Percentiles rank a stretch among this genome's conserved stretches.
phyloP scores from a whole-genome alignment of 116 monocot genomes.

The Zostera marina region DNA sequence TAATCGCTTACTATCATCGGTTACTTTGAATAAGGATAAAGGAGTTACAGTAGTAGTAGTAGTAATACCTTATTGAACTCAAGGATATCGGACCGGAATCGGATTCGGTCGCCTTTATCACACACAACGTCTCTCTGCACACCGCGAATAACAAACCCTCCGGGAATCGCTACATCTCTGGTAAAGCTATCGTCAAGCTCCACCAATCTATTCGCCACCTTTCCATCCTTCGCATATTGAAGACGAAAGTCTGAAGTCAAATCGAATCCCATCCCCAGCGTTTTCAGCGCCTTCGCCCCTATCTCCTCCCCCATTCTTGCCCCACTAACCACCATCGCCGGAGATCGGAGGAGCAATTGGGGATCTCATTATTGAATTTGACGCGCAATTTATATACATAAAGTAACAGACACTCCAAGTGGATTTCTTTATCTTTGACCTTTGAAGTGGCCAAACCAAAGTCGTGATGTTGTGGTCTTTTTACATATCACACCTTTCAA shows the following conservation, averaged over 20 bases:
- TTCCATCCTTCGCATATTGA: constrained; percentile 44
- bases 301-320: neutral
- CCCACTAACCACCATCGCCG: neutral
- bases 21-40: no score
- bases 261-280: constrained; percentile 82
- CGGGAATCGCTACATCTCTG: constrained; percentile 44
- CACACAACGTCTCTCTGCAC: constrained; percentile 52
- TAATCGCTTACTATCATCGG: no score
- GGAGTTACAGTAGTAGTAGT: no score
- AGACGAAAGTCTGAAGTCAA: constrained; percentile 67
- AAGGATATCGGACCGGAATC: constrained; percentile 73
- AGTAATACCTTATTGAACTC: constrained; percentile 73
- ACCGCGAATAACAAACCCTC: constrained; percentile 24
- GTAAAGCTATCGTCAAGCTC: constrained; percentile 32
- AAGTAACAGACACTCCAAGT: no score
- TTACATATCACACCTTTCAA: no score
- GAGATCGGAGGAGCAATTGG: neutral
- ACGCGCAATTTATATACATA: no score
- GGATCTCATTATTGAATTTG: no score
- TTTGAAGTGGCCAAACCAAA: no score
- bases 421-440: no score
- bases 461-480: no score
- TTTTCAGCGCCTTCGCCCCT: constrained; percentile 28
- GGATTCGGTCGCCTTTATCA: constrained; percentile 71
- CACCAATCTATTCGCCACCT: constrained; percentile 30